These are phyloP conservation scores for Fusarium tricinctum DNA, from an alignment of 2,329 filamentous ascomycete species.

Conservation along the genomic window DNA sequence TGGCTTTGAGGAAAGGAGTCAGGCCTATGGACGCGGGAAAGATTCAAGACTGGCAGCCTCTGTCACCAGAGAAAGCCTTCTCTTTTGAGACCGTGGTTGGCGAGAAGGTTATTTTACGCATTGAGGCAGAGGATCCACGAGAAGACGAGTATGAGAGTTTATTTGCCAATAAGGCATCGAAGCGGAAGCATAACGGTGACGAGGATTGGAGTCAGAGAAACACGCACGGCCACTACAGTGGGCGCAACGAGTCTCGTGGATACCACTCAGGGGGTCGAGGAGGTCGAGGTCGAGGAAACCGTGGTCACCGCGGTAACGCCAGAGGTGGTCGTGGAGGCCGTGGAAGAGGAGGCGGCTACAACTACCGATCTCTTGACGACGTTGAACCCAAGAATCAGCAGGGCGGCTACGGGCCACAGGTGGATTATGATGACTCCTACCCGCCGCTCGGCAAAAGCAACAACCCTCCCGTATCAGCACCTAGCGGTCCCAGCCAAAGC, in stretches of 20 bases:
- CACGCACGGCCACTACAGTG: slow-evolving; percentile 53
- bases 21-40: slow-evolving; percentile 83
- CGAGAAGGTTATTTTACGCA: slow-evolving; percentile 85
- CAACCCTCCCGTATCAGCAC: slow-evolving; percentile 37
- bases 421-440: slow-evolving; percentile 64
- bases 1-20: slow-evolving; percentile 82
- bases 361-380: slow-evolving; percentile 79
- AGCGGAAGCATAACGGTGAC: slow-evolving; percentile 70
- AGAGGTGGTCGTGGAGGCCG: slow-evolving; percentile 60
- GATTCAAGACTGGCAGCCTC: slow-evolving; percentile 86
- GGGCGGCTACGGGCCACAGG: slow-evolving; percentile 57
- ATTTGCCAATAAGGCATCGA: slow-evolving; percentile 71
- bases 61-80: slow-evolving; percentile 77
- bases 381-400: slow-evolving; percentile 65
- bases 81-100: slow-evolving; percentile 86
- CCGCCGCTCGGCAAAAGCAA: slow-evolving; percentile 47
- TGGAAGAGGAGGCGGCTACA: slow-evolving; percentile 64
- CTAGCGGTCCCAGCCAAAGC: slow-evolving; percentile 44
- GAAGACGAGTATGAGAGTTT: slow-evolving; percentile 75
- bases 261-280: slow-evolving; percentile 61
- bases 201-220: slow-evolving; percentile 58
- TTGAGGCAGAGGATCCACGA: slow-evolving; percentile 77
- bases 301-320: slow-evolving; percentile 56
- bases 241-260: slow-evolving; percentile 59
- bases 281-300: slow-evolving; percentile 56